Conservation (phyloP, 2,329 filamentous ascomycete species). For the Chaetothyriales sp. region DNA sequence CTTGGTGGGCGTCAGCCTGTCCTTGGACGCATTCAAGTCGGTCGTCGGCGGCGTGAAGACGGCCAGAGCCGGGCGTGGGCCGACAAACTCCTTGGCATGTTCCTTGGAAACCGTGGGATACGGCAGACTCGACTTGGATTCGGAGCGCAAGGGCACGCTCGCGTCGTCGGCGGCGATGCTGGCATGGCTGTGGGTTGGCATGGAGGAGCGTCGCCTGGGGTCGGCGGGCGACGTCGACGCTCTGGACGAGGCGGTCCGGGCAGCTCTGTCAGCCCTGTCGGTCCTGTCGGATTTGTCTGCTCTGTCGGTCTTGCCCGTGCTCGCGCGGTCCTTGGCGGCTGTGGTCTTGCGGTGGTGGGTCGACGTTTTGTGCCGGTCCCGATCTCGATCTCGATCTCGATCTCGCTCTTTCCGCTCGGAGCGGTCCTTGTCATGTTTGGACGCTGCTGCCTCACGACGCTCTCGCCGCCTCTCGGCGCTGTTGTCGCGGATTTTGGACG, state of each 20-base stretch:
- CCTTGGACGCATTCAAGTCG: slow-evolving; percentile 45
- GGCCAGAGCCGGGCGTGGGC: slow-evolving; percentile 36
- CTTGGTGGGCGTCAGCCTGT: slow-evolving; percentile 20
- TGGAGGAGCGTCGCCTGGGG: slow-evolving; percentile 19
- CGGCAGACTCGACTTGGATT: slow-evolving; percentile 42
- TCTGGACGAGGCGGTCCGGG: neutral
- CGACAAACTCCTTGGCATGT: slow-evolving; percentile 75
- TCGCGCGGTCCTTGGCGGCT: neutral
- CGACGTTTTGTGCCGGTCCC: neutral
- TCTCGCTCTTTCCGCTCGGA: slow-evolving; percentile 8
- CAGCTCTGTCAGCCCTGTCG: too few relatives aligned
- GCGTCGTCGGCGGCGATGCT: slow-evolving; percentile 5
- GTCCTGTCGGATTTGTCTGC: too few relatives aligned
- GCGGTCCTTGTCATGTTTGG: slow-evolving; percentile 12
- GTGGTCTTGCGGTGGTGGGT: neutral
- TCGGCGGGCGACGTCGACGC: slow-evolving; percentile 18
- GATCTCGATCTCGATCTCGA: slow-evolving; percentile 14
- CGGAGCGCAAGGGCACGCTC: slow-evolving; percentile 12
- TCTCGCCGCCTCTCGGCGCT: slow-evolving; percentile 14
- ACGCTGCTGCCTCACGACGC: slow-evolving; percentile 9
- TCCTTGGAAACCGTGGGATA: slow-evolving; percentile 82
- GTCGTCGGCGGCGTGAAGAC: slow-evolving; percentile 59
- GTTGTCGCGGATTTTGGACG: slow-evolving; percentile 16
- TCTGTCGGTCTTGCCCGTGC: neutral
- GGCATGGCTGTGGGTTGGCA: slow-evolving; percentile 9